A percentile compares a stretch with the other conserved stretches of the same genome.
Conservation (phyloP, 495 filamentous ascomycete species). For the Penicillium canescens region DNA sequence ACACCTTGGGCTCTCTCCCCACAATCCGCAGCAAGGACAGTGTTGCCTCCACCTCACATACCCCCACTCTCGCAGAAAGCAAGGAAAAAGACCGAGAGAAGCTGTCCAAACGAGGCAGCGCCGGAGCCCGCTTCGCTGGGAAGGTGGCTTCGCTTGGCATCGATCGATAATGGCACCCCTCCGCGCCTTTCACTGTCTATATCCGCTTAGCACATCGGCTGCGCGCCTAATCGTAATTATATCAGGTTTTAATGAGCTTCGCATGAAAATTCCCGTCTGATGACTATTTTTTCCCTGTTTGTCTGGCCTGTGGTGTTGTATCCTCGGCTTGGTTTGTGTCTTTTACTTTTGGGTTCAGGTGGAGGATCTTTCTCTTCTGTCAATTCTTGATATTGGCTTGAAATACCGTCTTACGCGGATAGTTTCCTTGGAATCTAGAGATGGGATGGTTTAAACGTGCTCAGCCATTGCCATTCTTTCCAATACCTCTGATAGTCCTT, state of each 20-base stretch:
- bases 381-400: neutral
- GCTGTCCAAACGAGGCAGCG: constrained; percentile 51
- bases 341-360: neutral
- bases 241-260: constrained; percentile 24
- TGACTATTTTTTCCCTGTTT: constrained; percentile 13
- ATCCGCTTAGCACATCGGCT: constrained; percentile 3
- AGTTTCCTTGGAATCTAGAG: neutral
- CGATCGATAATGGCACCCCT: constrained; percentile 31
- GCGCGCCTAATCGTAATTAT: constrained; percentile 22
- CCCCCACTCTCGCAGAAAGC: constrained; percentile 31
- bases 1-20: constrained; percentile 48
- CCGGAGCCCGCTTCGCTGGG: constrained; percentile 49
- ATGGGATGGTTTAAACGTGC: neutral
- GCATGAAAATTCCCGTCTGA: constrained; percentile 22
- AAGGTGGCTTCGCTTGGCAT: constrained; percentile 49
- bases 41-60: constrained; percentile 23
- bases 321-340: neutral
- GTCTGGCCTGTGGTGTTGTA: constrained; percentile 1
- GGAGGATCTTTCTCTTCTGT: neutral
- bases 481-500: neutral
- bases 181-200: constrained; percentile 3
- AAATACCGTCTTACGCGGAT: neutral
- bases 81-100: constrained; percentile 52
- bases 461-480: neutral
- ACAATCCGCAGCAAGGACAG: constrained; percentile 40